A percentile compares a stretch with the other conserved stretches of the same genome.
These are phyloP conservation scores for Phytopythium montanum DNA, from an alignment of 352 stramenopile genomes.

Conservation along the genomic window DNA sequence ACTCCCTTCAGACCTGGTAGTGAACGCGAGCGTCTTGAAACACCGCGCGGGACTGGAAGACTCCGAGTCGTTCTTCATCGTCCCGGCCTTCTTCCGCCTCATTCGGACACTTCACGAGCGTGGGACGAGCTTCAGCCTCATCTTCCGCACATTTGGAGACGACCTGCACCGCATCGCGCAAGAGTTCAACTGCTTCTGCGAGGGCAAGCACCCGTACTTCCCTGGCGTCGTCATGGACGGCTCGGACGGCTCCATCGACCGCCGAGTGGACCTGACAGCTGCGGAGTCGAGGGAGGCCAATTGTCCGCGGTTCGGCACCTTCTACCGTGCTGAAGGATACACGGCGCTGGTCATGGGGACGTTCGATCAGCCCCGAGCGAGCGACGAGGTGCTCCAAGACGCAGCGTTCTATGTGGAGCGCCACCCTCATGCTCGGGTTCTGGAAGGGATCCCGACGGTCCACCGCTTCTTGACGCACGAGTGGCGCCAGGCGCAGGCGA, in stretches of 20 bases:
- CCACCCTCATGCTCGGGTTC: constrained; percentile 18
- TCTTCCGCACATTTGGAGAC: constrained; percentile 76
- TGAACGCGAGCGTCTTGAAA: constrained; percentile 1
- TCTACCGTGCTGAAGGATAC: constrained; percentile 41
- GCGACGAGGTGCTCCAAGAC: constrained; percentile 13
- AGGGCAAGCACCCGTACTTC: constrained; percentile 60
- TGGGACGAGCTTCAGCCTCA: constrained; percentile 56
- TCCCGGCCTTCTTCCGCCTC: constrained; percentile 64
- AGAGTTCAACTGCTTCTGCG: constrained; percentile 80
- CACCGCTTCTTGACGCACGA: constrained; percentile 42
- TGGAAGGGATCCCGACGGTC: constrained; percentile 41
- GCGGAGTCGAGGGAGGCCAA: not conserved
- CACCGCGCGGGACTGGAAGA: constrained; percentile 32
- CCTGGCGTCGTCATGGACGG: constrained; percentile 51
- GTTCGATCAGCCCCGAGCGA: constrained; percentile 49
- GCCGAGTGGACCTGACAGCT: constrained; percentile 38
- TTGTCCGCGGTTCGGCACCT: constrained; percentile 48
- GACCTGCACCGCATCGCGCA: constrained; percentile 62
- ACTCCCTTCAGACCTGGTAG: constrained; percentile 11
- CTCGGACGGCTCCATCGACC: constrained; percentile 39
- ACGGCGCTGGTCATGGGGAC: constrained; percentile 71
- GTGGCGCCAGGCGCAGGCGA: constrained; percentile 49
- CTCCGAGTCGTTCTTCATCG: constrained; percentile 53
- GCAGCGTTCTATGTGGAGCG: constrained; percentile 33
- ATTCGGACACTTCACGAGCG: constrained; percentile 45